Conservation (phyloP, 345 rosid genomes). For the Ceriops decandra region DNA sequence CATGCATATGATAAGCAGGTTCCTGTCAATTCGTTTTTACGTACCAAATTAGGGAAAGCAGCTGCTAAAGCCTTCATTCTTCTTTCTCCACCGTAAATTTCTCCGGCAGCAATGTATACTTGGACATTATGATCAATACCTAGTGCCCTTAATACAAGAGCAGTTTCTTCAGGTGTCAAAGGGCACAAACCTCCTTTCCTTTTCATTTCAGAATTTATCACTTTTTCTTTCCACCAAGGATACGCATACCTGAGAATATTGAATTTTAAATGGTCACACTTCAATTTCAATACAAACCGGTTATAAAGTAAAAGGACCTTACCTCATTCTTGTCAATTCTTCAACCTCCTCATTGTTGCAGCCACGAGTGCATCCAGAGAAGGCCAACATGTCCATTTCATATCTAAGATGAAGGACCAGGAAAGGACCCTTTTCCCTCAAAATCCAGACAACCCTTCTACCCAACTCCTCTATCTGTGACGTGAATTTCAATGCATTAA, state of each 20-base stretch:
- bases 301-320: conserved; percentile 11
- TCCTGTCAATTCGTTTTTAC: conserved; percentile 19
- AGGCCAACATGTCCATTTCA: conserved; percentile 98
- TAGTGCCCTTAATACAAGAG: conserved; percentile 62
- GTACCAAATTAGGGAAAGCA: conserved; percentile 81
- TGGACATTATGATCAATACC: conserved; percentile 77
- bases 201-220: conserved; percentile 71
- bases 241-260: conserved; percentile 58
- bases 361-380: conserved; percentile 93
- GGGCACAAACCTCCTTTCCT: conserved; percentile 94
- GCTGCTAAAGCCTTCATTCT: conserved; percentile 58
- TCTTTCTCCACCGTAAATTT: conserved; percentile 79
- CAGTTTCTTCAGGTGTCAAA: conserved; percentile 94
- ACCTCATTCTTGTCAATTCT: conserved; percentile 86
- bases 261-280: neutral
- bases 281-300: neutral
- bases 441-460: conserved; percentile 55
- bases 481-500: conserved; percentile 73
- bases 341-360: conserved; percentile 77
- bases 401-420: conserved; percentile 91
- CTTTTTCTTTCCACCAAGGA: conserved; percentile 88
- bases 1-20: neutral
- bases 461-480: conserved; percentile 80
- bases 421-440: conserved; percentile 82
- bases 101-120: conserved; percentile 94